Conservation (phyloP, 805 yeast genomes). For the Scheffersomyces coipomensis region DNA sequence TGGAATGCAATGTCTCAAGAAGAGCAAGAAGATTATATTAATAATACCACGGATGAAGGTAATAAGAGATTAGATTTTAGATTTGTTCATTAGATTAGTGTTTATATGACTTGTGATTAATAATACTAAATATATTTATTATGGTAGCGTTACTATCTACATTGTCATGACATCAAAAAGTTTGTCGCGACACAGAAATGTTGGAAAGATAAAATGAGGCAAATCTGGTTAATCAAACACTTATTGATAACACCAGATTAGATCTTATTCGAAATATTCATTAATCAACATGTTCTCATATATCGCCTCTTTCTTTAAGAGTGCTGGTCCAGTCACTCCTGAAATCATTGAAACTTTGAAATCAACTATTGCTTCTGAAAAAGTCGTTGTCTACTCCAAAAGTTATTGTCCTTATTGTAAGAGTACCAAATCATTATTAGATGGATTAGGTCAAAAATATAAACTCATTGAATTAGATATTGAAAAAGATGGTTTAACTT, state of each 20-base stretch:
- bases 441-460: conserved; percentile 14
- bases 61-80: conserved; percentile 53
- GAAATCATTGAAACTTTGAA: conserved; percentile 10
- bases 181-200: no score
- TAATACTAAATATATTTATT: no score
- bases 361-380: conserved; percentile 5
- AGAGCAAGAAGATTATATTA: conserved; percentile 47
- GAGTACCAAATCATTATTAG: conserved; percentile 18
- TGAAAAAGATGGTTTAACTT: conserved; percentile 20
- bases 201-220: no score
- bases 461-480: conserved; percentile 29
- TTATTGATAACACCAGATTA: no score
- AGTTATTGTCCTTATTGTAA: conserved; percentile 30
- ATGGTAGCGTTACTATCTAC: no score
- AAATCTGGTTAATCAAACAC: no score
- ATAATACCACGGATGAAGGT: conserved; percentile 49
- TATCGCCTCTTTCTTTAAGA: background rate
- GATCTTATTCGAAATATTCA: no score
- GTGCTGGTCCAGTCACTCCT: conserved; percentile 9
- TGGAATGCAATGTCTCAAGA: conserved; percentile 53
- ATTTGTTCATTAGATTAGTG: conserved; percentile 30
- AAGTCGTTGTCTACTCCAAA: conserved; percentile 26
- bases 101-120: no score
- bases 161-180: no score
- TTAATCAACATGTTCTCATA: background rate